phyloP scores from a whole-genome alignment of 1,284 basidiomycete genomes.

The Apiotrichum sp. region DNA sequence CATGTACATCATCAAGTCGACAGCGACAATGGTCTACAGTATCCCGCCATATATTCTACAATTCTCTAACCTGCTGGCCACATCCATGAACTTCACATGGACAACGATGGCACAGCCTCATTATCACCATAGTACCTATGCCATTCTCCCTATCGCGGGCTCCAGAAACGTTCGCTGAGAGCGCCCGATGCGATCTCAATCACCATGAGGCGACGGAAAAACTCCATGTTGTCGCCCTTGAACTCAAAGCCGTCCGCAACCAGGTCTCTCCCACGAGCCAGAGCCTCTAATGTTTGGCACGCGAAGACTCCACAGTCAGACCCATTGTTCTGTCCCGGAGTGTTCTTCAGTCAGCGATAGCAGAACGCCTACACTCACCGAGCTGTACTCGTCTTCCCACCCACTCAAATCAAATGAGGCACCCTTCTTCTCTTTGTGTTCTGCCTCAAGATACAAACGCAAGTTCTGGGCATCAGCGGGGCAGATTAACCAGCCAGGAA shows the following conservation, averaged over 20 bases:
- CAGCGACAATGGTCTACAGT: too few species aligned
- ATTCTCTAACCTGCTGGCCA: too few species aligned
- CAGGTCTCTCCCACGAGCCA: slow-evolving; percentile 56
- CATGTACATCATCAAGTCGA: too few species aligned
- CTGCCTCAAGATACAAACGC: slow-evolving; percentile 69
- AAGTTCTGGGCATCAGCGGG: slow-evolving; percentile 53
- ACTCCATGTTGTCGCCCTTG: slow-evolving; percentile 72
- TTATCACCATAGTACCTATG: too few species aligned
- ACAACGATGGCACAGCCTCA: too few species aligned
- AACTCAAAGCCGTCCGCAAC: slow-evolving; percentile 63
- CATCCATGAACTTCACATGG: too few species aligned
- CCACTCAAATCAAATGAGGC: slow-evolving; percentile 71
- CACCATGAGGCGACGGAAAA: slow-evolving; percentile 79
- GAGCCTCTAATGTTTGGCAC: slow-evolving; percentile 80
- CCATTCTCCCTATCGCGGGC: too few species aligned
- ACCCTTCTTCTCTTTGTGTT: slow-evolving; percentile 82
- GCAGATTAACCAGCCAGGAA: neutral
- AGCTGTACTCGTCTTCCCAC: slow-evolving; percentile 65
- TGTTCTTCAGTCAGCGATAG: slow-evolving; percentile 50
- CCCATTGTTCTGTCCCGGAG: slow-evolving; percentile 86
- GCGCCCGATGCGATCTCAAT: slow-evolving; percentile 67
- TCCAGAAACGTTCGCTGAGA: slow-evolving; percentile 18
- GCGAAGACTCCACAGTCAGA: slow-evolving; percentile 96
- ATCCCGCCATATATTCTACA: too few species aligned
- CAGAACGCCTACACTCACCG: slow-evolving; percentile 49